Evolutionary conservation across 768 basidiomycete species (phyloP).

Genomic region (Lentinus brumalis): DNA sequence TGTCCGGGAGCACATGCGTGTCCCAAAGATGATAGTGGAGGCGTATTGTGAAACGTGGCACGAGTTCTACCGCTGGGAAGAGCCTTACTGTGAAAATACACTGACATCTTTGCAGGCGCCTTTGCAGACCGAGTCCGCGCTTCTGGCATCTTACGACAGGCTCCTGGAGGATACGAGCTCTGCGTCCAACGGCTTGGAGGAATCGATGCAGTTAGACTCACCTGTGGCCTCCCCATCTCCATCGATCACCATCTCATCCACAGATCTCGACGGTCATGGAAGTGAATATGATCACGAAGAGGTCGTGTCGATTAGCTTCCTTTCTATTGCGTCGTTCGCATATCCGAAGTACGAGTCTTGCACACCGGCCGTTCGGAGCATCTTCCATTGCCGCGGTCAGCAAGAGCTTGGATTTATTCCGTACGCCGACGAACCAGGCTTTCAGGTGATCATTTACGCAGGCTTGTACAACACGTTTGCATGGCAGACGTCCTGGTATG

Average conservation of each 20-base stretch:
- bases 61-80: slow-evolving; percentile 51
- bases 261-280: no score
- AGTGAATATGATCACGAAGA: neutral
- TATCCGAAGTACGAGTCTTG: slow-evolving; percentile 47
- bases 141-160: neutral
- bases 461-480: slow-evolving; percentile 27
- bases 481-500: slow-evolving; percentile 37
- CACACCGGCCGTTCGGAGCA: slow-evolving; percentile 42
- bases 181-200: neutral
- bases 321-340: slow-evolving; percentile 3
- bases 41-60: slow-evolving; percentile 44
- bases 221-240: no score
- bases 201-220: no score
- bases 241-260: no score
- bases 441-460: slow-evolving; percentile 36
- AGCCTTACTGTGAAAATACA: slow-evolving; percentile 27
- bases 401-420: slow-evolving; percentile 39
- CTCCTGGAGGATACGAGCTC: neutral
- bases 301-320: neutral
- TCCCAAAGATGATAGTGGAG: neutral
- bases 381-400: slow-evolving; percentile 9
- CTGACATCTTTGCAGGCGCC: slow-evolving; percentile 13
- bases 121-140: neutral
- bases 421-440: slow-evolving; percentile 48
- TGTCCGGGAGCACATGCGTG: neutral